These are phyloP conservation scores for Boletus subparvulus DNA, from an alignment of 768 basidiomycete species.

Conservation along the genomic window DNA sequence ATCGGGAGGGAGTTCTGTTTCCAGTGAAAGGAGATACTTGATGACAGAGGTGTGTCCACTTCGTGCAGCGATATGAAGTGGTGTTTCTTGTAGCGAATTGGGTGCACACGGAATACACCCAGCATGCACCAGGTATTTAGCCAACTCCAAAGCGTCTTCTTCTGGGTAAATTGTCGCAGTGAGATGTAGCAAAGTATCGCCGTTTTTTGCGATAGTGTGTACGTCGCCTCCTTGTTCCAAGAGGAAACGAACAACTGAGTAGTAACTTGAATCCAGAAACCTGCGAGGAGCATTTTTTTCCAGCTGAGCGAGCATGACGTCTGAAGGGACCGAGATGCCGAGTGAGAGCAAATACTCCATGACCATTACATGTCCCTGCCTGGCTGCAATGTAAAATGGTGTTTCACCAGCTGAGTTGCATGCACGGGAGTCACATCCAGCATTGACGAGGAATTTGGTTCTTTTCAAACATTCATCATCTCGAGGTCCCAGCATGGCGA, in stretches of 20 bases:
- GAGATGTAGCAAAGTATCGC: background rate
- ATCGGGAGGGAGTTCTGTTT: background rate
- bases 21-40: background rate
- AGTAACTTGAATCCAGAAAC: too few species aligned
- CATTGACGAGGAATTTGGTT: background rate
- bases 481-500: background rate
- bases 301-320: background rate
- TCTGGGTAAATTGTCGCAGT: background rate
- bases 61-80: background rate
- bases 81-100: background rate
- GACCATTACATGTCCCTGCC: accelerated
- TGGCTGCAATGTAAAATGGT: background rate
- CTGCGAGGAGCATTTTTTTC: too few species aligned
- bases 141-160: background rate
- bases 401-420: background rate
- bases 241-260: background rate
- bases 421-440: background rate
- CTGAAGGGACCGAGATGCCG: background rate
- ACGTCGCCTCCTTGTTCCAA: background rate
- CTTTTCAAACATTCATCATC: background rate
- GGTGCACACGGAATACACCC: background rate
- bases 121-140: background rate
- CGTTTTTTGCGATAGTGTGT: background rate
- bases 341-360: background rate
- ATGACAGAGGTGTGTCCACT: background rate